phyloP scores from a whole-genome alignment of 2,329 filamentous ascomycete species.

The Neobulgaria alba region DNA sequence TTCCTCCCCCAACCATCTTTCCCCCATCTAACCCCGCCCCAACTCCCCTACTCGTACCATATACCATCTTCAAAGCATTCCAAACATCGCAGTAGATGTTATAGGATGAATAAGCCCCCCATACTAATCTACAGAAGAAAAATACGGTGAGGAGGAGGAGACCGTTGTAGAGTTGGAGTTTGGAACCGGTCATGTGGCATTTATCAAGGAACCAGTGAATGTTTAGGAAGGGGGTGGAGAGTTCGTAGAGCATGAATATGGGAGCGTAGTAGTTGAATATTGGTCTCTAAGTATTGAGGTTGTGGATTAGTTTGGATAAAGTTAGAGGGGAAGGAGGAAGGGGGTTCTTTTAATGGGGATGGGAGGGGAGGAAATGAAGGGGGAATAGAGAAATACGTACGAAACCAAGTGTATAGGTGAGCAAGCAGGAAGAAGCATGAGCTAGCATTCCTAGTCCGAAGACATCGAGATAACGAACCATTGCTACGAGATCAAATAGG shows the following conservation, averaged over 20 bases:
- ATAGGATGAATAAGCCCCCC: conserved; percentile 62
- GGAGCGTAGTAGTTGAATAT: conserved; percentile 75
- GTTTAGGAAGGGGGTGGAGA: conserved; percentile 76
- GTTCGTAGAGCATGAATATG: conserved; percentile 76
- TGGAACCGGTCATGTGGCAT: conserved; percentile 65
- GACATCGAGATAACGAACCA: conserved; percentile 41
- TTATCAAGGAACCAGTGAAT: conserved; percentile 89
- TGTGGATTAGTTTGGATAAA: neutral
- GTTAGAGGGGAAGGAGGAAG: no score
- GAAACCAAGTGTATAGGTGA: conserved; percentile 70
- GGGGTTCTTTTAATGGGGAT: no score
- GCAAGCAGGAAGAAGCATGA: conserved; percentile 54
- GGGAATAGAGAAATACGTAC: conserved; percentile 44
- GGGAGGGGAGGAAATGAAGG: no score
- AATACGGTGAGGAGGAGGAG: conserved; percentile 62
- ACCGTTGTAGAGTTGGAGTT: conserved; percentile 69
- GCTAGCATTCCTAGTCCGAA: conserved; percentile 58
- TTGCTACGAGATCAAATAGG: conserved; percentile 18
- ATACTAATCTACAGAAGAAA: conserved; percentile 68
- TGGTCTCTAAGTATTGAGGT: conserved; percentile 58
- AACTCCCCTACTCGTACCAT: no score
- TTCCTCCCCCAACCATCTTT: conserved; percentile 31
- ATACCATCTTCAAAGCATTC: no score
- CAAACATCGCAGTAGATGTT: conserved; percentile 62
- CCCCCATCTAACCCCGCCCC: conserved; percentile 21